Percentiles rank a stretch among this genome's conserved stretches.
Conservation (phyloP, 768 basidiomycete species). For the Fibroporia radiculosa region DNA sequence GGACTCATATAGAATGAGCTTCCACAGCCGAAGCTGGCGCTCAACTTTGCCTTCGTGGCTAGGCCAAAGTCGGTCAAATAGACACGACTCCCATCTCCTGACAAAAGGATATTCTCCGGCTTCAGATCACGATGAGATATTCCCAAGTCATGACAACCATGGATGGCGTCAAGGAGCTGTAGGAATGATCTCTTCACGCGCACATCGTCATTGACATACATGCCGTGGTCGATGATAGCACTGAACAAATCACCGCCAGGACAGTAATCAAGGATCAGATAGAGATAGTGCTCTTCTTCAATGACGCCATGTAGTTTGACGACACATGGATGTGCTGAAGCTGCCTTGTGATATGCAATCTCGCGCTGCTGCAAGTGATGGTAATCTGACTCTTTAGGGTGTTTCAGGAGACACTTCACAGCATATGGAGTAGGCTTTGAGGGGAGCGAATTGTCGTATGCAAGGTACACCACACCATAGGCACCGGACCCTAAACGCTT, state of each 20-base stretch:
- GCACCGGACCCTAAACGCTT: slow-evolving; percentile 18
- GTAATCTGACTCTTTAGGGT: slow-evolving; percentile 14
- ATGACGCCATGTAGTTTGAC: slow-evolving; percentile 19
- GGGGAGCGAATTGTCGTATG: slow-evolving; percentile 13
- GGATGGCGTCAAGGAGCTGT: slow-evolving; percentile 45
- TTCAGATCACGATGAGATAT: slow-evolving; percentile 53
- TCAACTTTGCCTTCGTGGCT: slow-evolving; percentile 15
- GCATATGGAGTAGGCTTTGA: slow-evolving; percentile 13
- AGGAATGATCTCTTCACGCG: slow-evolving; percentile 41
- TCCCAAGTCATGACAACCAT: slow-evolving; percentile 39
- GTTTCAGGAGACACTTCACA: slow-evolving; percentile 20
- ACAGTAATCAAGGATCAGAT: slow-evolving; percentile 24
- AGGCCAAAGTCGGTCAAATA: slow-evolving; percentile 49
- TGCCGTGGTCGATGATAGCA: slow-evolving; percentile 29
- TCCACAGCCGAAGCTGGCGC: slow-evolving; percentile 21
- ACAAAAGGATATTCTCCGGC: slow-evolving; percentile 45
- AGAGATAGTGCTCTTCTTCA: slow-evolving; percentile 20
- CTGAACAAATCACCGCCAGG: slow-evolving; percentile 39
- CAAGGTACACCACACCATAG: slow-evolving; percentile 23
- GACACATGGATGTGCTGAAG: slow-evolving; percentile 16
- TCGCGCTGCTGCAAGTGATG: slow-evolving; percentile 17
- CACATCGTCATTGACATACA: slow-evolving; percentile 34
- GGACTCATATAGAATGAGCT: slow-evolving; percentile 27
- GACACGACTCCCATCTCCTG: slow-evolving; percentile 29
- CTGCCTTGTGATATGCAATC: slow-evolving; percentile 15